Percentiles rank a stretch among this genome's conserved stretches.
Conservation (phyloP, 768 basidiomycete genomes). For the Termitomyces sp. region DNA sequence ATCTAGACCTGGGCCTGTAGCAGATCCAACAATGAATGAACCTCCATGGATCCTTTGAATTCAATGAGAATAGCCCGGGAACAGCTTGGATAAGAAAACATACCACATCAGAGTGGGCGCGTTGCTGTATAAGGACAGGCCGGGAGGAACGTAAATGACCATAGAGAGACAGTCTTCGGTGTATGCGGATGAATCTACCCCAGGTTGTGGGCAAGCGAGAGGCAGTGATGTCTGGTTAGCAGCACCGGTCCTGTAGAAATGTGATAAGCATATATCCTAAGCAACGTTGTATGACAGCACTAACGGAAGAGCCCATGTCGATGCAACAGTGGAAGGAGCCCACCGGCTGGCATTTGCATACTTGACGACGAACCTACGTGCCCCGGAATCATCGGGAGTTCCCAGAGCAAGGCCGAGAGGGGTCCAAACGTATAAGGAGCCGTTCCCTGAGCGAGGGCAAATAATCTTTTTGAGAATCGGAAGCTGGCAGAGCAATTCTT, state of each 20-base stretch:
- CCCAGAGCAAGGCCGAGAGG: constrained; percentile 55
- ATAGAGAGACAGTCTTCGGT: constrained; percentile 83
- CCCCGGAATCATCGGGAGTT: constrained; percentile 39
- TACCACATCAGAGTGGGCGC: constrained; percentile 60
- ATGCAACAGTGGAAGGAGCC: constrained; percentile 47
- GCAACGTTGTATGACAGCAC: constrained; percentile 17
- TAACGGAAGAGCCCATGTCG: constrained; percentile 61
- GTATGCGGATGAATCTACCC: constrained; percentile 40
- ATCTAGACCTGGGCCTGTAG: constrained; percentile 67
- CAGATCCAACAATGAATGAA: constrained; percentile 68
- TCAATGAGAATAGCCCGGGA: neutral
- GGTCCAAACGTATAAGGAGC: constrained; percentile 30
- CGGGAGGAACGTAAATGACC: constrained; percentile 62
- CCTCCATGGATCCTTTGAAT: constrained; percentile 77
- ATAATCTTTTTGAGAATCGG: constrained; percentile 36
- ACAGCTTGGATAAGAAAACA: constrained; percentile 13
- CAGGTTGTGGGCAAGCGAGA: constrained; percentile 65
- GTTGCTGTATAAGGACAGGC: constrained; percentile 25
- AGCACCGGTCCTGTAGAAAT: constrained; percentile 37
- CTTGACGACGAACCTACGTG: constrained; percentile 55
- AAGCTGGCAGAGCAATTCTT: constrained; percentile 40
- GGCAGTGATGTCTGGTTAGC: constrained; percentile 53
- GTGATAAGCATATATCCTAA: neutral
- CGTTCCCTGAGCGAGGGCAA: constrained; percentile 33
- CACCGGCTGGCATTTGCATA: constrained; percentile 65